Evolutionary conservation across 352 stramenopile genomes (phyloP).

Genomic region (Pythium periplocum): DNA sequence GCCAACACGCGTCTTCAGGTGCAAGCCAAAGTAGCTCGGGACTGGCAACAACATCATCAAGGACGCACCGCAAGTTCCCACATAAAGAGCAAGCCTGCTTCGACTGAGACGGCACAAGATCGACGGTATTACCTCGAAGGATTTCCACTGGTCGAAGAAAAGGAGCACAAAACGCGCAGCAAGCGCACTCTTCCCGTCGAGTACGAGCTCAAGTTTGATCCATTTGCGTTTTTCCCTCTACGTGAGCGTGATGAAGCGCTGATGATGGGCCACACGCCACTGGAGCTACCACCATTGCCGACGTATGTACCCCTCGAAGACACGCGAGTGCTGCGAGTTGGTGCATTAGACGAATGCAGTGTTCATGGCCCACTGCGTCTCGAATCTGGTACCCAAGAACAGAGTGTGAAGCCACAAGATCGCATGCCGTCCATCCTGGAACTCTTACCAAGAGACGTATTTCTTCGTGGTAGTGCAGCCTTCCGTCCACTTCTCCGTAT

Average conservation of each 20-base stretch:
- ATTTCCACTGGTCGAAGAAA: conserved; percentile 64
- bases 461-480: conserved; percentile 43
- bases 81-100: not conserved
- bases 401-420: conserved; percentile 3
- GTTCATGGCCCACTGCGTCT: not conserved
- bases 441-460: conserved; percentile 38
- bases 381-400: conserved; percentile 7
- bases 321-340: conserved; percentile 27
- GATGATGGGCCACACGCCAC: conserved; percentile 48
- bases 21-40: not conserved
- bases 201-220: conserved; percentile 41
- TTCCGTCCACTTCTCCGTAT: conserved; percentile 40
- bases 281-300: conserved; percentile 47
- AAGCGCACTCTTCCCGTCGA: conserved; percentile 35
- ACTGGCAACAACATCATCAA: not conserved
- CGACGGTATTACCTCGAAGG: conserved; percentile 31
- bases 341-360: conserved; percentile 45
- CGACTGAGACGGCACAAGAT: not conserved
- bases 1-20: conserved; percentile 46
- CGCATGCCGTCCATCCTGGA: conserved; percentile 29
- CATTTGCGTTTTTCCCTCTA: conserved; percentile 59
- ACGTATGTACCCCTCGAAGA: conserved; percentile 58
- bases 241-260: conserved; percentile 61
- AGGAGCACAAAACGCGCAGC: conserved; percentile 28
- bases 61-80: not conserved